Base-by-base conservation (phyloP, 2,329 filamentous ascomycete species). In the Rhytidhysteron rufulum region DNA sequence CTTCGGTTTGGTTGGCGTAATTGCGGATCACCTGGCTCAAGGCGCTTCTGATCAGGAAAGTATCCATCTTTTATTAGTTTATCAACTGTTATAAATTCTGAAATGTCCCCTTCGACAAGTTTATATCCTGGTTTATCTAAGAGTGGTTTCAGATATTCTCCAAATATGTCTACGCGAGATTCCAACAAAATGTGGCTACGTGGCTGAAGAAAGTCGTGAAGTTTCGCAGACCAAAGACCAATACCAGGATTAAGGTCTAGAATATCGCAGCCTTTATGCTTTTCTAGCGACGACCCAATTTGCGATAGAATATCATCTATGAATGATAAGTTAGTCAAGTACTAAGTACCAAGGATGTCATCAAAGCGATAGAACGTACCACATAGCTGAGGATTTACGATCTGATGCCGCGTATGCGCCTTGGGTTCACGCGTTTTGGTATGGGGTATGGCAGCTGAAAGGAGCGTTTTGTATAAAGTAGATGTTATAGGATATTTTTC, bases 131-230 rank as follows among this genome's bases (percentile, higher is more conserved):
- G 61, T 24, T 57, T 43, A 0, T 67, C 54, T 20, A 72, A 38
- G 1, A 73, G 54, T 7, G 68, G 69, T 18, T 65, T 55, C 18
- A 95, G 77, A 44, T 83, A 80, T 0, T 78, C 70, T 1, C 66
- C 47, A 60, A 86, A 91, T 3, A 75, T 54, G 0, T 71, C 65
- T 2, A 66, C 62, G 24, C 86, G 78, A 3, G 83, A 81, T 56
- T 97, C 90, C 65, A 96, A 74, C 31, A 98, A 72, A 32, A 96
- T 69, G 68, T 98, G 93, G 4, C 79, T 82, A 42, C 88, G 82
- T 4, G 91, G 91, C 54, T 88, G 69, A 6, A 98, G 72, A 33
- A 77, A 69, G 0, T 87, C 74, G 58, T 95, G 82, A 1, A 97
- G 71, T 54, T 84, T 86, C 20, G 72, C 71, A 24, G 90, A 95